These are phyloP conservation scores for Amanita bisporigera DNA, from an alignment of 1,284 basidiomycete species.

Conservation along the genomic window DNA sequence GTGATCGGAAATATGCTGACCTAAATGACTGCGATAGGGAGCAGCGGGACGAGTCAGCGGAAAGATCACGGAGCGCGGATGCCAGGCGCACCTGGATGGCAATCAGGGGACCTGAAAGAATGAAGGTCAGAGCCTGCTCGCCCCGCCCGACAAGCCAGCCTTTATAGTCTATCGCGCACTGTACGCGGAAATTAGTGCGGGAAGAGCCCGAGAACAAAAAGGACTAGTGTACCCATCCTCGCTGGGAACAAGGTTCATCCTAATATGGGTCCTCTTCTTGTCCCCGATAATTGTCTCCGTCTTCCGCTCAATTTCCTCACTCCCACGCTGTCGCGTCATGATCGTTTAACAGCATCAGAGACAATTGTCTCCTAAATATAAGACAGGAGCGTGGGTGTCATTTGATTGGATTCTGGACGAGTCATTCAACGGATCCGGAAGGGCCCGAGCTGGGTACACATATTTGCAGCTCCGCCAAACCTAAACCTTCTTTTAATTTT, in stretches of 20 bases:
- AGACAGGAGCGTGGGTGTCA: not conserved
- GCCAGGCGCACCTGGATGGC: constrained; percentile 9
- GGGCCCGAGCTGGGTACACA: constrained; percentile 26
- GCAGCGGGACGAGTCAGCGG: constrained; percentile 10
- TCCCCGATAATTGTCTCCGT: not conserved
- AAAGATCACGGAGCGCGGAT: constrained; percentile 10
- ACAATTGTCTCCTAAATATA: constrained; percentile 3
- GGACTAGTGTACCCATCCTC: not conserved
- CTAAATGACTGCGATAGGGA: constrained; percentile 13
- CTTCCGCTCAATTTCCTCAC: constrained; percentile 5
- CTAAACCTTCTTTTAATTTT: constrained; percentile 42
- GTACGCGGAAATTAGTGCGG: constrained; percentile 1
- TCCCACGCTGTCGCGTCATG: constrained; percentile 6
- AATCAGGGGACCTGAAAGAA: constrained; percentile 14
- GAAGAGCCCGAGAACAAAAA: constrained; percentile 7
- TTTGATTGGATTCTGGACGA: not conserved
- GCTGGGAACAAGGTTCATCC: constrained; percentile 5
- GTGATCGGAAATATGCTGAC: constrained; percentile 15
- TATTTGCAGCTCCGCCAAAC: constrained; percentile 37
- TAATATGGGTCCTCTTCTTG: not conserved
- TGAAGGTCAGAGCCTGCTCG: constrained; percentile 13
- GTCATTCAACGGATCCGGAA: constrained; percentile 12
- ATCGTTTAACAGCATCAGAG: not conserved
- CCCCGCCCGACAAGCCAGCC: not conserved
- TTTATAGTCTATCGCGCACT: constrained; percentile 1